Evolutionary conservation across 2,329 filamentous ascomycete genomes (phyloP).

Genomic region (Hypoxylon sp.): DNA sequence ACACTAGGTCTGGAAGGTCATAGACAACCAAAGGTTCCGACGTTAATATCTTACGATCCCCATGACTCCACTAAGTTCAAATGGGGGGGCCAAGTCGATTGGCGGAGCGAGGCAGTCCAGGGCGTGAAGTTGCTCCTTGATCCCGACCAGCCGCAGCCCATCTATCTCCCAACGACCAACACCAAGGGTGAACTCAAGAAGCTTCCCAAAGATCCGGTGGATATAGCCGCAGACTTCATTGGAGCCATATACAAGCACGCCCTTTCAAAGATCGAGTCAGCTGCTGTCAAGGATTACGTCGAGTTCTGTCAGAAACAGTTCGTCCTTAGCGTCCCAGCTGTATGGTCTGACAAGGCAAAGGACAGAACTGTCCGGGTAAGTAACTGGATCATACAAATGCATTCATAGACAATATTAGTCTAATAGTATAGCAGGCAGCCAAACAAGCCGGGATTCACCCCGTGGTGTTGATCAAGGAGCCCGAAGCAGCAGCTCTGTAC

Average conservation of each 20-base stretch:
- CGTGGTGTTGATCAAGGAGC: not conserved
- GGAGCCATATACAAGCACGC: not conserved
- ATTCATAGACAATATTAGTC: not conserved
- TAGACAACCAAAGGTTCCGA: not conserved
- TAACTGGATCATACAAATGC: not conserved
- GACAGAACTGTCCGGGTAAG: not conserved
- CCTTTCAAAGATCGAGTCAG: not conserved
- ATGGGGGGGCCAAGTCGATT: conserved; percentile 12
- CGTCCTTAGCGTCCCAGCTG: not conserved
- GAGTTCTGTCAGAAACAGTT: not conserved
- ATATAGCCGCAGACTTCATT: not conserved
- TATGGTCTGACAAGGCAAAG: conserved; percentile 2
- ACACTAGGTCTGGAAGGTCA: not conserved
- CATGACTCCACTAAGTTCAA: conserved; percentile 3
- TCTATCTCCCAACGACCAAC: not conserved
- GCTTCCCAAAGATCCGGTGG: not conserved
- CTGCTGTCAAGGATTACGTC: not conserved
- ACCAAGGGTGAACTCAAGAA: not conserved
- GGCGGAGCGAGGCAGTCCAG: conserved; percentile 5
- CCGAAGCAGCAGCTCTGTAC: not conserved
- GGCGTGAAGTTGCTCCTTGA: conserved; percentile 14
- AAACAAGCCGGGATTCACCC: not conserved
- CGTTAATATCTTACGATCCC: not conserved
- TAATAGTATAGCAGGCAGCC: not conserved
- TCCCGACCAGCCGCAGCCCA: not conserved